A percentile compares a stretch with the other conserved stretches of the same genome.
phyloP scores from a whole-genome alignment of 495 filamentous ascomycete genomes.

The Podospora sp. region DNA sequence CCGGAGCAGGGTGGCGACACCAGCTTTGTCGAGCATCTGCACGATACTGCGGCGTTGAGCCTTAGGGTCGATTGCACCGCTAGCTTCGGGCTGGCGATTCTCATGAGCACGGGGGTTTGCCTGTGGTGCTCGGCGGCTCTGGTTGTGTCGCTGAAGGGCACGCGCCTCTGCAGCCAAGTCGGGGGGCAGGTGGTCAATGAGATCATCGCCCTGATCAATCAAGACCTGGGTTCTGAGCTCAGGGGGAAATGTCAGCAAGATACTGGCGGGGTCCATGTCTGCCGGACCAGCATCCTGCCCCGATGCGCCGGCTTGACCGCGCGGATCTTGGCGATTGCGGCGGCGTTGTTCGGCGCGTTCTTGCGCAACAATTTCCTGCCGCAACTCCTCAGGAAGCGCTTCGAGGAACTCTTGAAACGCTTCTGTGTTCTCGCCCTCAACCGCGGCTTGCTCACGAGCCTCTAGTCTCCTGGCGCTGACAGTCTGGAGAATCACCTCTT shows the following conservation, averaged over 20 bases:
- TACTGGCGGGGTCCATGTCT: constrained; percentile 92
- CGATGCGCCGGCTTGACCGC: constrained; percentile 54
- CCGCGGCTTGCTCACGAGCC: constrained; percentile 65
- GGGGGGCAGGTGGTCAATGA: constrained; percentile 80
- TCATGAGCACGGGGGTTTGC: constrained; percentile 32
- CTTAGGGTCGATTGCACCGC: constrained; percentile 53
- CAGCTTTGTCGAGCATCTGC: constrained; percentile 95
- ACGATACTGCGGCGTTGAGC: constrained; percentile 76
- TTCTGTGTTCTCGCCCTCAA: constrained; percentile 79
- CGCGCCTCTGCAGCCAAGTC: constrained; percentile 86
- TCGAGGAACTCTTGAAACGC: constrained; percentile 94
- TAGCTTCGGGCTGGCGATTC: constrained; percentile 34
- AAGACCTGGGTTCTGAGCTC: constrained; percentile 82
- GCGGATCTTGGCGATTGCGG: constrained; percentile 77
- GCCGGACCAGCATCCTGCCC: constrained; percentile 60
- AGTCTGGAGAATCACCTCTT: constrained; percentile 91
- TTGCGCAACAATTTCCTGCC: constrained; percentile 84
- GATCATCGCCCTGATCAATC: constrained; percentile 87
- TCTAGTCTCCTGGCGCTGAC: constrained; percentile 79
- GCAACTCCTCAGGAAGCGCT: constrained; percentile 86
- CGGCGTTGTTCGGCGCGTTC: constrained; percentile 88
- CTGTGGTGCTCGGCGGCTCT: constrained; percentile 27
- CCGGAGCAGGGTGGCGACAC: constrained; percentile 88
- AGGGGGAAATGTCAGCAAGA: constrained; percentile 88
- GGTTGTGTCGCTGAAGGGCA: constrained; percentile 45